phyloP scores from a whole-genome alignment of 306 rosid species.

The Oemleria cerasiformis region DNA sequence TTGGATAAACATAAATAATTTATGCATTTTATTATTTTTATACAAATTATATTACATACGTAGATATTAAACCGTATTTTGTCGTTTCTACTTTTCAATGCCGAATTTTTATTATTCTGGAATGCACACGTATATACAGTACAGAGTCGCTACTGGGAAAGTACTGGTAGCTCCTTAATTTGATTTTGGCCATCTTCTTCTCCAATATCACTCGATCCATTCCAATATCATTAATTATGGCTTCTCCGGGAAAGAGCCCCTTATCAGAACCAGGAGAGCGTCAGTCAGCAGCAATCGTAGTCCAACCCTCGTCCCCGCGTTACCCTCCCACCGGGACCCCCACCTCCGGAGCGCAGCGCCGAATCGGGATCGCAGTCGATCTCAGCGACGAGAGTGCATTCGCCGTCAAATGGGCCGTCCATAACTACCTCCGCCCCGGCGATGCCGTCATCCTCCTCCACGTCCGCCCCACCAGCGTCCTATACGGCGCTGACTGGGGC shows the following conservation, averaged over 20 bases:
- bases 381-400: slow-evolving; percentile 81
- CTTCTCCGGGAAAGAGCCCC: slow-evolving; percentile 6
- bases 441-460: slow-evolving; percentile 89
- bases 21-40: too few species aligned
- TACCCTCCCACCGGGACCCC: slow-evolving; percentile 46
- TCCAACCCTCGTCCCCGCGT: slow-evolving; percentile 31
- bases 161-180: background rate
- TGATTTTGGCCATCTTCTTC: background rate
- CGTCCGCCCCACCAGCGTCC: slow-evolving; percentile 73
- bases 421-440: slow-evolving; percentile 76
- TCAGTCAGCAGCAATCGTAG: slow-evolving; percentile 12
- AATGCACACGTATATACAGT: too few species aligned
- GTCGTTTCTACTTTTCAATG: too few species aligned
- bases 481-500: slow-evolving; percentile 93
- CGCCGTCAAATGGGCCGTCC: slow-evolving; percentile 83
- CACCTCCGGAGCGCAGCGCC: slow-evolving; percentile 79
- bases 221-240: background rate
- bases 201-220: background rate
- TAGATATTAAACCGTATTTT: too few species aligned
- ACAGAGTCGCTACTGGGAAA: background rate
- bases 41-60: too few species aligned
- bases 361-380: slow-evolving; percentile 81
- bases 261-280: background rate
- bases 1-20: too few species aligned
- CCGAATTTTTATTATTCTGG: too few species aligned